phyloP scores from a whole-genome alignment of 148 eudicot genomes.

The Chenopodium album region DNA sequence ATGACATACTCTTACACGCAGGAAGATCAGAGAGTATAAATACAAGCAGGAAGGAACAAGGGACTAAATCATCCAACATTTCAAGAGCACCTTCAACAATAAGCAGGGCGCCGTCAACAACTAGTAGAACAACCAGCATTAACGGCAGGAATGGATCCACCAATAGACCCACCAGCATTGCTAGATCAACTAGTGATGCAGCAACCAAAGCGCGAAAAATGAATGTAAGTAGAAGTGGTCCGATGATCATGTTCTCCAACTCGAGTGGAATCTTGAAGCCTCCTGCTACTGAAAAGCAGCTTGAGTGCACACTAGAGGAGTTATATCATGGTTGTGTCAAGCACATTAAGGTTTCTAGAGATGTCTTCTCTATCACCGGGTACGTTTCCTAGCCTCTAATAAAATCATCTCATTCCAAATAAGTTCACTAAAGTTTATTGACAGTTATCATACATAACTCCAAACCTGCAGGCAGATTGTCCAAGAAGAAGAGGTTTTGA shows the following conservation, averaged over 20 bases:
- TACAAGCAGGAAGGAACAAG: background rate
- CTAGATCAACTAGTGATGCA: slow-evolving; percentile 7
- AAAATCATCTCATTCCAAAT: background rate
- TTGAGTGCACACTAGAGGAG: slow-evolving; percentile 72
- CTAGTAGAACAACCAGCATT: slow-evolving; percentile 4
- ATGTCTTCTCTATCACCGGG: slow-evolving; percentile 44
- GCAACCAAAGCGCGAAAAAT: background rate
- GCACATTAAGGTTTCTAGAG: slow-evolving; percentile 44
- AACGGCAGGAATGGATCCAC: slow-evolving; percentile 4
- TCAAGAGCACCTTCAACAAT: slow-evolving; percentile 12
- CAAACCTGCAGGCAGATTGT: slow-evolving; percentile 35
- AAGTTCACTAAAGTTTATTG: background rate
- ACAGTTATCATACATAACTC: background rate
- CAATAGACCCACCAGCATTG: background rate
- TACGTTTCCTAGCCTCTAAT: slow-evolving; percentile 9
- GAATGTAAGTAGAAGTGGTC: slow-evolving; percentile 20
- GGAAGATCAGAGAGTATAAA: slow-evolving; percentile 11
- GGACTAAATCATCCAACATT: background rate
- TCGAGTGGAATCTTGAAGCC: slow-evolving; percentile 48
- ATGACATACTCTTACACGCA: background rate
- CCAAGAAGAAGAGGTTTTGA: slow-evolving; percentile 43
- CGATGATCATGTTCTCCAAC: slow-evolving; percentile 46
- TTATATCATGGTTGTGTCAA: slow-evolving; percentile 64
- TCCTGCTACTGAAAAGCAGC: slow-evolving; percentile 32
- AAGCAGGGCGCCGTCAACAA: slow-evolving; percentile 2